phyloP scores from a whole-genome alignment of 352 stramenopile genomes.

The Phytophthora kernoviae region DNA sequence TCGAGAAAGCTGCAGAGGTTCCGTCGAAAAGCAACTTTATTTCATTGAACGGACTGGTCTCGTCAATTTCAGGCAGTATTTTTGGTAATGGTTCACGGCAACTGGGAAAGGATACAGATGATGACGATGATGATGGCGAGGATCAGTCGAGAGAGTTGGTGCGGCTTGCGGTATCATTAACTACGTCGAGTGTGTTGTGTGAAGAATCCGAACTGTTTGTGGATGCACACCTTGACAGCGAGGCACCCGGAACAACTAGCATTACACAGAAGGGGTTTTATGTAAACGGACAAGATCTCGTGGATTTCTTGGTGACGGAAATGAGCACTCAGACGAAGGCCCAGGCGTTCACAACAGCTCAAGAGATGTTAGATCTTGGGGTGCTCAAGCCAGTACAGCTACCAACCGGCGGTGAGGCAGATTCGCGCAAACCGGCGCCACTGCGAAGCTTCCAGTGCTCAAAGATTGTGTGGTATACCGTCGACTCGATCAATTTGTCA shows the following conservation, averaged over 20 bases:
- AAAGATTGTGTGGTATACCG: conserved; percentile 79
- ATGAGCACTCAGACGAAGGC: conserved; percentile 57
- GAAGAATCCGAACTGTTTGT: conserved; percentile 73
- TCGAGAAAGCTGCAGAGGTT: conserved; percentile 73
- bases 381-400: conserved; percentile 59
- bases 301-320: conserved; percentile 78
- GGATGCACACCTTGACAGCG: conserved; percentile 39
- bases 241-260: conserved; percentile 26
- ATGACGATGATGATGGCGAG: conserved; percentile 60
- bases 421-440: conserved; percentile 22
- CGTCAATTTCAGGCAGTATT: conserved; percentile 77
- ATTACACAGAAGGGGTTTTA: conserved; percentile 74
- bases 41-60: conserved; percentile 81
- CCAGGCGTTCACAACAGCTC: conserved; percentile 70
- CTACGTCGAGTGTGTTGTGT: conserved; percentile 62
- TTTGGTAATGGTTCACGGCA: conserved; percentile 69
- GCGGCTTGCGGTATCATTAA: conserved; percentile 73
- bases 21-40: conserved; percentile 67
- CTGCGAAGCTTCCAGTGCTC: conserved; percentile 73
- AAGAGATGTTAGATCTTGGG: conserved; percentile 79
- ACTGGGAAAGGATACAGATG: conserved; percentile 42
- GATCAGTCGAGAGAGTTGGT: conserved; percentile 62
- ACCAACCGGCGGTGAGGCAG: conserved; percentile 2
- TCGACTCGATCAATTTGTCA: conserved; percentile 76
- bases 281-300: conserved; percentile 71